Percentiles rank a stretch among this genome's conserved stretches.
Conservation (phyloP, 352 stramenopile species). For the Hyaloperonospora arabidopsidis region DNA sequence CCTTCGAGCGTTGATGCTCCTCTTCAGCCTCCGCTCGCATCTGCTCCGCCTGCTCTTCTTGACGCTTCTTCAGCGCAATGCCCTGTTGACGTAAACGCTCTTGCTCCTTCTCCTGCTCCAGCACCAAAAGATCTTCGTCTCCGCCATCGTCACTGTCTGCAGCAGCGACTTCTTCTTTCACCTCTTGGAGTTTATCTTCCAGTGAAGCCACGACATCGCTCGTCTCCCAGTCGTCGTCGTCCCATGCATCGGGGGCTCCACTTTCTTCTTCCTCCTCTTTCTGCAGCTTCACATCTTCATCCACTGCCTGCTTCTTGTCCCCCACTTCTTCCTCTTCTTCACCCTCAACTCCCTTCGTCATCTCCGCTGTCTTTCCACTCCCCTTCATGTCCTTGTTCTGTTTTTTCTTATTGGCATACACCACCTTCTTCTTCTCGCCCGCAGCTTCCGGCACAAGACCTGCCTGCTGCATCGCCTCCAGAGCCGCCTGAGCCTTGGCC, state of each 20-base stretch:
- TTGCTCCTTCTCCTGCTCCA: conserved; percentile 92
- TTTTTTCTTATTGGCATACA: conserved; percentile 90
- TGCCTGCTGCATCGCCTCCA: conserved; percentile 89
- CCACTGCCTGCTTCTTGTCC: conserved; percentile 47
- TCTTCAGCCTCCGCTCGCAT: conserved; percentile 50
- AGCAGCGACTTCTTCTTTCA: conserved; percentile 30
- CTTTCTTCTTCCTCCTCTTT: conserved; percentile 40
- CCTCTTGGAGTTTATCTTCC: conserved; percentile 66
- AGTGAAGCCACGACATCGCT: conserved; percentile 70
- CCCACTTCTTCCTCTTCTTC: conserved; percentile 34
- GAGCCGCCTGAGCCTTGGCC: conserved; percentile 73
- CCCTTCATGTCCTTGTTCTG: conserved; percentile 40
- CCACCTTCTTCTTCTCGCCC: conserved; percentile 84
- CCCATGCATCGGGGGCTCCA: conserved; percentile 70
- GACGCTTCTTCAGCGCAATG: conserved; percentile 92
- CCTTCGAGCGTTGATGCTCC: conserved; percentile 73
- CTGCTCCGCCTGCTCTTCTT: conserved; percentile 80
- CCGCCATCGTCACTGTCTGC: conserved; percentile 58
- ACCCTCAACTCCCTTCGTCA: conserved; percentile 18
- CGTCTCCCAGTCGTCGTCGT: conserved; percentile 79
- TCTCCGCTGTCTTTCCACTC: conserved; percentile 9
- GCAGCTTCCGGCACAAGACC: conserved; percentile 70
- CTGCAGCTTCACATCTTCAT: conserved; percentile 69
- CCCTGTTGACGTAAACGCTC: conserved; percentile 87
- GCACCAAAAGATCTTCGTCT: conserved; percentile 91